These are phyloP conservation scores for Pseudogymnoascus sp. DNA, from an alignment of 2,329 filamentous ascomycete species.

Conservation along the genomic window DNA sequence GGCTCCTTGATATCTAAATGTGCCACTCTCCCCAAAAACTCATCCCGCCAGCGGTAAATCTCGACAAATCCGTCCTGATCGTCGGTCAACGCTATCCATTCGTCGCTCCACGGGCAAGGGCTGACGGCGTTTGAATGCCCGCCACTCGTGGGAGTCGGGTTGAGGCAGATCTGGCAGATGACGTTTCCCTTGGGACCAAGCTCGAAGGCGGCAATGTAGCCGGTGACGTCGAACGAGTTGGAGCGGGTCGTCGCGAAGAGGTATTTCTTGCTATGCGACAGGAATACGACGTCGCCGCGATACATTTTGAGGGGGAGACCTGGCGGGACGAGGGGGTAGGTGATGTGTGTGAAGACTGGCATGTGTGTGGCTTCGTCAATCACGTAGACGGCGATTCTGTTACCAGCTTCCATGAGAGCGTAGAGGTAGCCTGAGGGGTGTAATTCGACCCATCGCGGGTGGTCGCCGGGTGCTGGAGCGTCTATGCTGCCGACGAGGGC, in stretches of 20 bases:
- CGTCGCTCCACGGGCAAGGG: constrained; percentile 75
- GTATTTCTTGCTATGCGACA: constrained; percentile 61
- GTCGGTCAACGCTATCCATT: constrained; percentile 85
- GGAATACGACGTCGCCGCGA: constrained; percentile 75
- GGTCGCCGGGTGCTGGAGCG: constrained; percentile 64
- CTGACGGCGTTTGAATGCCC: constrained; percentile 85
- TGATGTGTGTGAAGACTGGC: constrained; percentile 70
- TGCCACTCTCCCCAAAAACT: constrained; percentile 71
- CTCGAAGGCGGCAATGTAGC: constrained; percentile 76
- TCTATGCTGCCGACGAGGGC: constrained; percentile 65
- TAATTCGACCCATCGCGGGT: constrained; percentile 83
- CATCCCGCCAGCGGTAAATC: constrained; percentile 76
- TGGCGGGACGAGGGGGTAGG: constrained; percentile 72
- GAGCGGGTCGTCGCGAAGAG: constrained; percentile 80
- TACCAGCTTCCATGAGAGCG: constrained; percentile 83
- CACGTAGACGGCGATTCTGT: constrained; percentile 72
- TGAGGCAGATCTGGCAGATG: constrained; percentile 70
- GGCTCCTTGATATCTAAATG: constrained; percentile 71
- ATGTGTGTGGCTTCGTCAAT: constrained; percentile 66
- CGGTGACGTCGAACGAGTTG: constrained; percentile 67
- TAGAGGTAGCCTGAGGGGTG: constrained; percentile 76
- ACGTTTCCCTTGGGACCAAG: constrained; percentile 63
- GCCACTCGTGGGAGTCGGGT: constrained; percentile 78
- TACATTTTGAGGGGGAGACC: constrained; percentile 57
- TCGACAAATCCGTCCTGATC: constrained; percentile 83